Evolutionary conservation across 306 rosid genomes (phyloP).

Genomic region (Dicorynia guianensis): DNA sequence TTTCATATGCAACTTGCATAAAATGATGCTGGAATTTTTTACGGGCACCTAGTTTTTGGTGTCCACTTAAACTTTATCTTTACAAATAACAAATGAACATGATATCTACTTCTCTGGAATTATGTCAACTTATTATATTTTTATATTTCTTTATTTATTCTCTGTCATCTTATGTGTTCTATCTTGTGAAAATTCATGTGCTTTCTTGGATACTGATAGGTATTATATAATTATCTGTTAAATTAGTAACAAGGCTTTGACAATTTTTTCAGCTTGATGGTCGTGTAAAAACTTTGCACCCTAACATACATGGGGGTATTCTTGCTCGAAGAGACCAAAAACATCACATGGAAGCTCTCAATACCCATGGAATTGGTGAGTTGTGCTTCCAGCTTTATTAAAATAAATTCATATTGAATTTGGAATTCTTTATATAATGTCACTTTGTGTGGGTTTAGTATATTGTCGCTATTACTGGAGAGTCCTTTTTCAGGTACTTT

Average conservation of each 20-base stretch:
- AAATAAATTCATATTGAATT: neutral
- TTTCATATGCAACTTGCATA: neutral
- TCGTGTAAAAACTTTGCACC: constrained; percentile 95
- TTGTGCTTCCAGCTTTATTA: constrained; percentile 14
- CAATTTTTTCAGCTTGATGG: constrained; percentile 79
- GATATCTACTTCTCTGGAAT: too few species aligned
- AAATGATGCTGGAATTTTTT: neutral
- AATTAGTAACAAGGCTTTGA: constrained; percentile 24
- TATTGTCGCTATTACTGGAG: constrained; percentile 24
- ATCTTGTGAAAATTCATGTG: neutral
- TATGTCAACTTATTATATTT: too few species aligned
- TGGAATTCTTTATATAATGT: constrained; percentile 14
- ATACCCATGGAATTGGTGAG: constrained; percentile 85
- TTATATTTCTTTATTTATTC: neutral
- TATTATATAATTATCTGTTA: neutral
- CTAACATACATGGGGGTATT: constrained; percentile 89
- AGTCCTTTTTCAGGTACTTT: constrained; percentile 68
- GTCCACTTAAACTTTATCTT: neutral
- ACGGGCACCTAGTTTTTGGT: neutral
- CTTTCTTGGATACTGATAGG: neutral
- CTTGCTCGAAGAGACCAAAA: constrained; percentile 92
- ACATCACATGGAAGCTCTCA: constrained; percentile 87
- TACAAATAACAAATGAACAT: neutral
- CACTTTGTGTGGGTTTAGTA: constrained; percentile 5
- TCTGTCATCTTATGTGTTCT: neutral